phyloP scores from a whole-genome alignment of 305 asterid species.

The Andrographis paniculata region DNA sequence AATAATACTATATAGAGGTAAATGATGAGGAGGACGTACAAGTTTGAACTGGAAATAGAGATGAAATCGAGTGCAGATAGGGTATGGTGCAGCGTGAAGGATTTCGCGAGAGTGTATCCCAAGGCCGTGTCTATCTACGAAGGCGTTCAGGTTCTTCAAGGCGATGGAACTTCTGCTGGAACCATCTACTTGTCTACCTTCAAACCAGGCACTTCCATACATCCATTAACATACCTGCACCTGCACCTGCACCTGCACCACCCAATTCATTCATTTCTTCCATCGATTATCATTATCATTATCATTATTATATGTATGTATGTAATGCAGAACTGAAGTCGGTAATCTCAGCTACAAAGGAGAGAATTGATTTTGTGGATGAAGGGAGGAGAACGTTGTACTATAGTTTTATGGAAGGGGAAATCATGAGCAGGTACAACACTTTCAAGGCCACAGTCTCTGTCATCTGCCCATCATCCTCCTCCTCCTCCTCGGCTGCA shows the following conservation, averaged over 20 bases:
- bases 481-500: too few relatives aligned
- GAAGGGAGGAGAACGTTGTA: slow-evolving; percentile 24
- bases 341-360: slow-evolving; percentile 20
- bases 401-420: slow-evolving; percentile 34
- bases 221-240: too few relatives aligned
- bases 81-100: slow-evolving; percentile 18
- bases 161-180: slow-evolving; percentile 37
- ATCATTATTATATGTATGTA: neutral
- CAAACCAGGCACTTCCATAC: slow-evolving; percentile 31
- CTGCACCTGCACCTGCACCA: too few relatives aligned
- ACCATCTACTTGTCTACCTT: slow-evolving; percentile 28
- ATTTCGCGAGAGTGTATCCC: slow-evolving; percentile 30
- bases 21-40: slow-evolving; percentile 11
- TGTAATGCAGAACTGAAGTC: slow-evolving; percentile 19
- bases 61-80: slow-evolving; percentile 14
- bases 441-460: slow-evolving; percentile 24
- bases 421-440: slow-evolving; percentile 33
- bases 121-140: slow-evolving; percentile 39
- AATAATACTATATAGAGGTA: too few relatives aligned
- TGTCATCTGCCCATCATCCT: too few relatives aligned
- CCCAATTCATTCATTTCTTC: too few relatives aligned
- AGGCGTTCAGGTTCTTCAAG: slow-evolving; percentile 41
- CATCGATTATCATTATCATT: too few relatives aligned
- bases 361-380: slow-evolving; percentile 38
- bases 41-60: slow-evolving; percentile 16